Percentiles rank a stretch among this genome's conserved stretches.
Evolutionary conservation across 2,329 filamentous ascomycete genomes (phyloP).

Genomic region (Sarocladium oryzae): DNA sequence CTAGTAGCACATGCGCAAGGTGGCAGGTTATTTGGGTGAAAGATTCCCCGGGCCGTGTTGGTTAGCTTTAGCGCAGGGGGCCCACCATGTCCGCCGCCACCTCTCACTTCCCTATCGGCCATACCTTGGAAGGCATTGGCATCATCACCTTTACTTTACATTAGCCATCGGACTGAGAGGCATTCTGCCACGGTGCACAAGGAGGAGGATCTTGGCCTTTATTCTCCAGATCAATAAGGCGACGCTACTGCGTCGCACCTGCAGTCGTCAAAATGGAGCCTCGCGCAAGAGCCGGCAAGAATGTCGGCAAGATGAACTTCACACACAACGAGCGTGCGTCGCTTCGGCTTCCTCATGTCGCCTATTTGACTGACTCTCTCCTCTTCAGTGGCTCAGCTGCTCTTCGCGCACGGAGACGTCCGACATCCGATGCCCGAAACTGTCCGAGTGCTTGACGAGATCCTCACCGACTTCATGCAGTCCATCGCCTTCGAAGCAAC

Average conservation of each 20-base stretch:
- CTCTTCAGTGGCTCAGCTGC: constrained; percentile 60
- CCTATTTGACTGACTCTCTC: not conserved
- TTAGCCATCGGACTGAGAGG: too few species aligned
- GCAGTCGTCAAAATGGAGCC: constrained; percentile 57
- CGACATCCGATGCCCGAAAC: constrained; percentile 74
- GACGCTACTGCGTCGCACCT: not conserved
- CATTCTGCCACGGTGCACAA: too few species aligned
- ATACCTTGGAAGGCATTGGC: too few species aligned
- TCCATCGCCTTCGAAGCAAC: constrained; percentile 88
- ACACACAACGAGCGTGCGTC: constrained; percentile 60
- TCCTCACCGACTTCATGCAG: constrained; percentile 94
- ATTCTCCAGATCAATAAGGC: not conserved
- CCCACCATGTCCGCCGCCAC: not conserved
- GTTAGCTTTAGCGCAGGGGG: not conserved
- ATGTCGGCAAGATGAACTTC: constrained; percentile 81
- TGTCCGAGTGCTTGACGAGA: constrained; percentile 83
- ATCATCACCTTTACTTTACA: too few species aligned
- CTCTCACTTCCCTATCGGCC: too few species aligned
- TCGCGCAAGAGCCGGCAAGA: constrained; percentile 68
- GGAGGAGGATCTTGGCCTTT: not conserved
- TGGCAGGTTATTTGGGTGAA: constrained; percentile 28
- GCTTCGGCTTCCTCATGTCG: not conserved
- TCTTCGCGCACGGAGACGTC: constrained; percentile 76
- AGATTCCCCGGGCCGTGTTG: constrained; percentile 28
- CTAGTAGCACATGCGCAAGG: constrained; percentile 13